Conservation (phyloP, 306 rosid species). For the Leucaena leucocephala region DNA sequence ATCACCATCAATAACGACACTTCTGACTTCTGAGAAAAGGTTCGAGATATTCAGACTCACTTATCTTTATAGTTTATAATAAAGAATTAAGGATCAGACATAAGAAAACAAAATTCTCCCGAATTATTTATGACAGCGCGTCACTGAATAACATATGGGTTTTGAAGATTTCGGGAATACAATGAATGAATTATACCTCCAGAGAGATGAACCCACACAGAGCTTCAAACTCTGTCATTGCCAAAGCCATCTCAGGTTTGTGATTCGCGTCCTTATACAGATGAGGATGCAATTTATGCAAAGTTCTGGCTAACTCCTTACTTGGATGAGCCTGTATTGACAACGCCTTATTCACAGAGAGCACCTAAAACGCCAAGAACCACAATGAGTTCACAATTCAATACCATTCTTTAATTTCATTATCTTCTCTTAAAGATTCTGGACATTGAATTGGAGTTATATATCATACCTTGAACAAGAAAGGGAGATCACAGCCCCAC, state of each 20-base stretch:
- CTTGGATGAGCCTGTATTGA: slow-evolving; percentile 88
- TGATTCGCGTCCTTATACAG: slow-evolving; percentile 77
- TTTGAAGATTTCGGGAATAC: neutral
- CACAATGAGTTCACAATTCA: neutral
- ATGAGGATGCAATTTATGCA: slow-evolving; percentile 64
- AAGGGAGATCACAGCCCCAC: slow-evolving; percentile 77
- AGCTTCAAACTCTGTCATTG: slow-evolving; percentile 70
- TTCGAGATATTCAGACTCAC: neutral
- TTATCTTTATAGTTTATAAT: neutral
- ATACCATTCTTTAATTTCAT: neutral
- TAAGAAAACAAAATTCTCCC: neutral
- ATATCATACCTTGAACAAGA: slow-evolving; percentile 65
- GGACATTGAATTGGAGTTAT: neutral
- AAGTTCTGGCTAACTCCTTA: slow-evolving; percentile 59
- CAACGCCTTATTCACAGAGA: slow-evolving; percentile 70
- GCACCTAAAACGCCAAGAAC: slow-evolving; percentile 47
- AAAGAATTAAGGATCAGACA: neutral
- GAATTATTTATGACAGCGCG: neutral
- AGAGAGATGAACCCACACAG: slow-evolving; percentile 67
- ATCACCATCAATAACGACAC: neutral
- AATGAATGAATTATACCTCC: slow-evolving; percentile 46
- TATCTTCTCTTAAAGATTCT: neutral
- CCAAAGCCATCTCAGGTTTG: slow-evolving; percentile 87
- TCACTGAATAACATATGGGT: neutral
- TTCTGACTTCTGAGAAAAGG: neutral